Evolutionary conservation across 805 yeast species (phyloP), one percentile per base, ranked within the genome.

Genomic region (Candida patagonica): DNA sequence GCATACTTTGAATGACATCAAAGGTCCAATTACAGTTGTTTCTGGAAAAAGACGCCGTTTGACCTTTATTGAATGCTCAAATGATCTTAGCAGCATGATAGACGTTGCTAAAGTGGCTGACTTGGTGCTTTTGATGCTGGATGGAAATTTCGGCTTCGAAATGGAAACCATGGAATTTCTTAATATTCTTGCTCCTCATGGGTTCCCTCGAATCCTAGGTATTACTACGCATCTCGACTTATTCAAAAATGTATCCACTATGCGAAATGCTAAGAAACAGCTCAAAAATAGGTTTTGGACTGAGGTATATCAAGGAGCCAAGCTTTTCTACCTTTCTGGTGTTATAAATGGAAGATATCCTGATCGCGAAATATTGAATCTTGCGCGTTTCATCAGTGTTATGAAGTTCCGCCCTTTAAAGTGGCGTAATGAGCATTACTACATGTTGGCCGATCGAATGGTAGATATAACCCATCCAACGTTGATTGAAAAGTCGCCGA

Each of bases 81-180:
- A 88, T 53, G 98, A 92, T 60, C 64, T 92, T 56, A 88, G 86
- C 59, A 80, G 96, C 6, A 92, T 94, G 97, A 77, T 88, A 31
- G 99, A 92, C 63, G 76, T 92, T 27, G 95, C 97, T 21, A 92
- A 92, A 55, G 78, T 88, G 42, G 95, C 97, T 0, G 99, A 92
- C 61, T 68, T 92, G 46, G 95, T 94, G 7, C 68, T 92, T 36
- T 60, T 92, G 45, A 65, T 92, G 71, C 77, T 92, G 44, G 99
- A 92, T 66, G 97, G 98, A 43, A 92, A 92, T 60, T 92, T 86
- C 59, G 99, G 99, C 6, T 77, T 92, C 44, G 99, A 92, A 67
- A 92, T 92, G 99, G 99, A 92, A 63, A 92, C 98, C 6, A 94
- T 92, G 97, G 99, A 92, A 63, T 92, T 92, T 56, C 69, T 92